Base-by-base conservation (phyloP, 2,329 filamentous ascomycete species). In the Didymella exigua region DNA sequence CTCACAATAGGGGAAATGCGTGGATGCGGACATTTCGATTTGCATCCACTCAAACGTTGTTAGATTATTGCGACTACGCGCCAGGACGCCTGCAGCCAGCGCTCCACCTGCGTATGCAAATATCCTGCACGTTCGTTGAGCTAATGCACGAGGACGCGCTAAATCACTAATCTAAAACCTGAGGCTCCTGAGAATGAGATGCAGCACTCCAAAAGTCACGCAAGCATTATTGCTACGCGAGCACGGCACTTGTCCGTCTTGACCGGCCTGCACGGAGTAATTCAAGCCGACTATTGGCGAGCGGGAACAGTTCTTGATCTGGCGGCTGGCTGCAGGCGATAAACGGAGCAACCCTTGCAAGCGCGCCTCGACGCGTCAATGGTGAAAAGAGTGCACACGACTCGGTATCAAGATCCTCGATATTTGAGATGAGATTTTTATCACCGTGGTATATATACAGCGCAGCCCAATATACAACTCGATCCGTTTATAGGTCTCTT, bases 81-180 rank as follows among this genome's bases (percentile, higher is more conserved):
- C 47, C 52, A 50, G 52, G 52, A 55, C 29, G 46, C 30, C 46
- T 36, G 52, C 52, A 50, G 46, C 33, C 24, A 13, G 31, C 24
- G 19, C 44, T 43, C 26, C 38, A 31, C 41, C 31, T 46, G 36
- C 36, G 18, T 18, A 36, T 49, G 40, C 45, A 45, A 13, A 34
- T 49, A 29, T 18, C 38, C 45, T 55, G 52, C 52, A 55, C 34
- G 27, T 41, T 45, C 52, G 52, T 45, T 50, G 46, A 23, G 16
- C 52, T 50, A 55, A 46, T 55, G 52, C 52, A 46, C 41, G 18
- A 49, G 21, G 10, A 27, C 40, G 33, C 40, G 26, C 46, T 55
- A 46, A 55, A 55, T 50, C 52, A 14, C 46, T 41, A 55, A 49
- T 54, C 45, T 54, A 45, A 44, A 29, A 46, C 34, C 36, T 42